Conservation (phyloP, 257 asterid species). For the Solanum pimpinellifolium region DNA sequence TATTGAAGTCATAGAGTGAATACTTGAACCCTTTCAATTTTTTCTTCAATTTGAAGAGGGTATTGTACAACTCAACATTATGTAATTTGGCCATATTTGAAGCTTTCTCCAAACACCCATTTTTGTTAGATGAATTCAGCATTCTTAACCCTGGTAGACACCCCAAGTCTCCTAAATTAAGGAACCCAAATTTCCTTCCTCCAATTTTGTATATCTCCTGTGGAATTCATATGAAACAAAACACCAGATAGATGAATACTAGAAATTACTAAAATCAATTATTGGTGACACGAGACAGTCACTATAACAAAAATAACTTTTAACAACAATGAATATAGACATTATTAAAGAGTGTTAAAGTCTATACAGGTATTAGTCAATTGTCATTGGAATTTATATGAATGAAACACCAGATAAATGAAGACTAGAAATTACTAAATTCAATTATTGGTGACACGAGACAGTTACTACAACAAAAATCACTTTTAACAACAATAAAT, state of each 20-base stretch:
- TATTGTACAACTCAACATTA: conserved; percentile 18
- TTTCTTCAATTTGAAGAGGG: conserved; percentile 21
- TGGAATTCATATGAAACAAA: not conserved
- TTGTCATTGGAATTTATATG: not conserved
- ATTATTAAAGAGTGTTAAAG: not conserved
- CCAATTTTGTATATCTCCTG: conserved; percentile 50
- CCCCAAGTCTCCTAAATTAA: conserved; percentile 56
- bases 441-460: not conserved
- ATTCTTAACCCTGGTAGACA: conserved; percentile 52
- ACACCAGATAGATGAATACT: not conserved
- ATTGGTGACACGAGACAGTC: not conserved
- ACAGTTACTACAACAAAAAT: not conserved
- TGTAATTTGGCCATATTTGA: conserved; percentile 38
- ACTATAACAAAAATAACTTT: not conserved
- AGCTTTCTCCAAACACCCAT: conserved; percentile 36
- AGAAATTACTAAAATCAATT: not conserved
- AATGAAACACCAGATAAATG: not conserved
- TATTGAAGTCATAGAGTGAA: conserved; percentile 36
- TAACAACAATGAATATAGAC: too few species aligned
- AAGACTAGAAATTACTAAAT: not conserved
- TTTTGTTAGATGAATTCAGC: conserved; percentile 9
- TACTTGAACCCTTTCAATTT: conserved; percentile 37
- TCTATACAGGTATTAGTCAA: too few species aligned
- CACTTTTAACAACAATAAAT: too few species aligned
- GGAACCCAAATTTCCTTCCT: conserved; percentile 52